These are phyloP conservation scores for Pestalotiopsis sp. DNA, from an alignment of 2,329 filamentous ascomycete species.

Conservation along the genomic window DNA sequence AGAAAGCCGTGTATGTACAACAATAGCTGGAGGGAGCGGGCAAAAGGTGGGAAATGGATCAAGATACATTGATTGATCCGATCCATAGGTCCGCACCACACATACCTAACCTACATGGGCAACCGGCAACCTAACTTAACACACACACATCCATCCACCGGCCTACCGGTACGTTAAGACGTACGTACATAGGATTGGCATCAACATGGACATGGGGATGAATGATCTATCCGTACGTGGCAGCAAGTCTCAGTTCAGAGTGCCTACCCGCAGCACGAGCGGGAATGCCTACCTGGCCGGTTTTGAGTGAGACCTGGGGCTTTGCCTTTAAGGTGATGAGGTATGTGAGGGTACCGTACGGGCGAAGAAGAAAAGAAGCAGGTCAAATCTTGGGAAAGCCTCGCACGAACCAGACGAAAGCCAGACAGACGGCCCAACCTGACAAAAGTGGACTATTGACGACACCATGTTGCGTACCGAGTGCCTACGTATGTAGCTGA, in stretches of 20 bases:
- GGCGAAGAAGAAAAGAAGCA: background rate
- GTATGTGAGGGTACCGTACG: too few species aligned
- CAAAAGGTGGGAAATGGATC: too few species aligned
- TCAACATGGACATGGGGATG: background rate
- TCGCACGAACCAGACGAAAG: background rate
- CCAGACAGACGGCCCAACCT: too few species aligned
- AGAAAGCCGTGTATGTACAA: background rate
- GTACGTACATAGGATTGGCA: background rate
- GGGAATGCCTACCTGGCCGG: background rate
- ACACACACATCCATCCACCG: background rate
- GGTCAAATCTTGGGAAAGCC: background rate
- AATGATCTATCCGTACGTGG: background rate
- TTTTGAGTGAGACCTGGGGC: background rate
- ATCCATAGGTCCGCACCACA: too few species aligned
- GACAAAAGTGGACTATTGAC: too few species aligned
- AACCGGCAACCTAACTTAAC: background rate
- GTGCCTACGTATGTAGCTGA: too few species aligned
- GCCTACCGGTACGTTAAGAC: background rate
- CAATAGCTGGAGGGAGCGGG: background rate
- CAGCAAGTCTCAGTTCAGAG: background rate
- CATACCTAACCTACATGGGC: background rate
- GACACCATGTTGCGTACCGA: too few species aligned
- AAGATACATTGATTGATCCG: too few species aligned
- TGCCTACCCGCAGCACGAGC: background rate
- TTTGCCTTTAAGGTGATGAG: too few species aligned